Base-by-base conservation (phyloP, 2,329 filamentous ascomycete species). In the Alternaria sp. region DNA sequence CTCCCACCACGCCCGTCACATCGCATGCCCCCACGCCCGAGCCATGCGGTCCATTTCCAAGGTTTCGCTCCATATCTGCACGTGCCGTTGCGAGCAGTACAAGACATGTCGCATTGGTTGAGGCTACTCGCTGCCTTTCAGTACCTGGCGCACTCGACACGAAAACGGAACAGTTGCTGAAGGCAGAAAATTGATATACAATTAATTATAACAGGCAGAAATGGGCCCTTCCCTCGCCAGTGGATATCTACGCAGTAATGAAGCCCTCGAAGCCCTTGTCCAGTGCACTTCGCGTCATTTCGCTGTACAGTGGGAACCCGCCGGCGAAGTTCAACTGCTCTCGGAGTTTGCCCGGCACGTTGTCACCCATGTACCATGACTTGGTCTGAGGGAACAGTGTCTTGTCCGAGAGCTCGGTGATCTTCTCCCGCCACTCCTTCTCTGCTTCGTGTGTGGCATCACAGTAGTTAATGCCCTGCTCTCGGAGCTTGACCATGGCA, bases 281-380 rank as follows among this genome's bases (percentile, higher is more conserved):
- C 52, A 83, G 69, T 57, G 73, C 76, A 44, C 72, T 76, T 50
- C 81, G 72, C 57, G 78, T 79, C 66, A 81, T 72, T 63, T 79
- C 73, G 62, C 78, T 77, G 45, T 83, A 83, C 64, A 77, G 25
- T 2, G 79, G 79, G 47, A 81, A 74, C 0, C 82, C 82, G 7
- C 82, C 82, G 10, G 81, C 75, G 68, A 78, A 84, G 51, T 79
- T 83, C 52, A 84, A 69, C 60, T 82, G 82, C 71, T 84, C 82
- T 15, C 79, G 75, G 11, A 77, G 73, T 74, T 83, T 83, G 12
- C 83, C 83, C 1, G 82, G 82, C 10, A 84, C 75, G 47, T 84
- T 84, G 12, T 79, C 80, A 7, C 79, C 79, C 79, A 80, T 81
- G 54, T 84, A 84, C 82, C 81, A 83, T 7, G 74, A 77, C 25